Evolutionary conservation across 2,329 filamentous ascomycete species (phyloP).

Genomic region (Pseudogymnoascus sp.): DNA sequence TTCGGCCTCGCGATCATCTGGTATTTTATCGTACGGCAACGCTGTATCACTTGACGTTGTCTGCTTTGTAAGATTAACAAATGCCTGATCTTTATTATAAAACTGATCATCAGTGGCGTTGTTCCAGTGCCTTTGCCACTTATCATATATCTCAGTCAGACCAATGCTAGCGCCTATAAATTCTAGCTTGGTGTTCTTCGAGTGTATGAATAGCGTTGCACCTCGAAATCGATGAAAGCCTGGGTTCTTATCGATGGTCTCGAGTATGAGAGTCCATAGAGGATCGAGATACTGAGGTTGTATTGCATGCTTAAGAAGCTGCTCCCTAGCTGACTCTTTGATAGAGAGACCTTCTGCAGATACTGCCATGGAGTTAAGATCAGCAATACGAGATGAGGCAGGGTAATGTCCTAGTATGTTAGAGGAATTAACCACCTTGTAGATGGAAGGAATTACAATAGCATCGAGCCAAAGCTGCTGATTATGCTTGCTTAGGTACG

Average conservation of each 20-base stretch:
- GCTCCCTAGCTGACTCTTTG: background rate
- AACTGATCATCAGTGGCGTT: background rate
- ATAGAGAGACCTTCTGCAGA: background rate
- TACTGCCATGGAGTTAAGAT: background rate
- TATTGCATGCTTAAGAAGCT: background rate
- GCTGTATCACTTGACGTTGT: background rate
- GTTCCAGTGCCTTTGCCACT: background rate
- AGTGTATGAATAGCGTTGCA: background rate
- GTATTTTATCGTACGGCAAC: background rate
- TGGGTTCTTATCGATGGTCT: background rate
- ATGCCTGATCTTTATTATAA: background rate
- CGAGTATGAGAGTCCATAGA: background rate
- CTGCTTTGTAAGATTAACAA: conserved; percentile 2
- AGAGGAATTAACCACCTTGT: background rate
- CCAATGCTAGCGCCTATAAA: background rate
- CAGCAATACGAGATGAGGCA: background rate
- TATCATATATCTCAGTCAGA: background rate
- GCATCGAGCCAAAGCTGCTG: background rate
- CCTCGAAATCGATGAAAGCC: background rate
- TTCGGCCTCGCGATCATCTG: background rate
- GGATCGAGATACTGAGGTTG: background rate
- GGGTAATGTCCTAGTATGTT: background rate
- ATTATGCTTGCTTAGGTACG: background rate
- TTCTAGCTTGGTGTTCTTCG: background rate
- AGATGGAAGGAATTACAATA: background rate